Evolutionary conservation across 805 yeast genomes (phyloP).

Genomic region (Metschnikowia anglica): DNA sequence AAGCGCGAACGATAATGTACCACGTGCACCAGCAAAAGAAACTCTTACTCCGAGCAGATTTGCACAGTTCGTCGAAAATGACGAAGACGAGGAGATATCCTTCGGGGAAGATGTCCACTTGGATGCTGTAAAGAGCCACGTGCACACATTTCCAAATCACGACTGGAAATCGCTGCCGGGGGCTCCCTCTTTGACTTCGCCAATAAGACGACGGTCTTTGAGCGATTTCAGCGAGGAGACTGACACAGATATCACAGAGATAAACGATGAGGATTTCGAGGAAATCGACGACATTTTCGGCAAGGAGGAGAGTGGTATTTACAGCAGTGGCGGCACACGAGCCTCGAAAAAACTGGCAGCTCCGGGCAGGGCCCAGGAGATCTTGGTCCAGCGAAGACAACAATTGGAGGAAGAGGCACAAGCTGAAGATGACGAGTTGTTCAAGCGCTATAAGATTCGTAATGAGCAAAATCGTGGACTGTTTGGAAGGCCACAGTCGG

Average conservation of each 20-base stretch:
- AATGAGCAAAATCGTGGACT: slow-evolving; percentile 2
- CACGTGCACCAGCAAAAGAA: not conserved
- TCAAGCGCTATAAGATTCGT: slow-evolving; percentile 18
- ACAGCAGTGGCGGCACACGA: slow-evolving; percentile 23
- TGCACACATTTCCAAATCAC: not conserved
- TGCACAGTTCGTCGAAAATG: slow-evolving; percentile 10
- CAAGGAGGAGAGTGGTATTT: slow-evolving; percentile 36
- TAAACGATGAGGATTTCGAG: slow-evolving; percentile 40
- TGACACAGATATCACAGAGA: slow-evolving; percentile 40
- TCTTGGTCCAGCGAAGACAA: slow-evolving; percentile 24
- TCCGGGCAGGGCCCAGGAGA: slow-evolving; percentile 25
- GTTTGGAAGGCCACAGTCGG: slow-evolving; percentile 9
- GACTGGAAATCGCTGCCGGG: slow-evolving; percentile 15
- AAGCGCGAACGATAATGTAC: not conserved
- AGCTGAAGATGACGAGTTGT: slow-evolving; percentile 33
- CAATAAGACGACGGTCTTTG: slow-evolving; percentile 26
- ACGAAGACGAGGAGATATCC: slow-evolving; percentile 9
- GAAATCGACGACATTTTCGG: slow-evolving; percentile 41
- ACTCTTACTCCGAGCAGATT: not conserved
- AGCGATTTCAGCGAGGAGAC: slow-evolving; percentile 41
- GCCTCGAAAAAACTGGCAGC: slow-evolving; percentile 10
- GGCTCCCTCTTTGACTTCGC: slow-evolving; percentile 17
- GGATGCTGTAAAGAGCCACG: not conserved
- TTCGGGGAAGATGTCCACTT: slow-evolving; percentile 15
- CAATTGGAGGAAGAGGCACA: slow-evolving; percentile 34